Evolutionary conservation across 148 eudicot species (phyloP).

Genomic region (Chenopodium berlandieri): DNA sequence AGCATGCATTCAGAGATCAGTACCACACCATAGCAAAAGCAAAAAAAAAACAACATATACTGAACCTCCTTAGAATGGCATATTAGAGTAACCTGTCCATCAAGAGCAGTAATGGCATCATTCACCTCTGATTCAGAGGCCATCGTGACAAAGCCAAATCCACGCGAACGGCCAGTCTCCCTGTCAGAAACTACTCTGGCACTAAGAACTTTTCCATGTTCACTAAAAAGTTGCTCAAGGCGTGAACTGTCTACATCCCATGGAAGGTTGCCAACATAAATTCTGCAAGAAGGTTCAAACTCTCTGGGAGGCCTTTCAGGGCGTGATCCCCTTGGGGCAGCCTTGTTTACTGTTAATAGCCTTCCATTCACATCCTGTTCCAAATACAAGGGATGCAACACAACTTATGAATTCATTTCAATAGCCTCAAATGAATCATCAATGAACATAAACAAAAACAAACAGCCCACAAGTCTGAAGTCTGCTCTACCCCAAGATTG

Average conservation of each 20-base stretch:
- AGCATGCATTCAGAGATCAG: background rate
- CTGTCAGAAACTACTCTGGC: constrained; percentile 75
- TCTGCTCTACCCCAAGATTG: background rate
- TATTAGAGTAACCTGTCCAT: constrained; percentile 58
- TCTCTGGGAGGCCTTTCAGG: constrained; percentile 62
- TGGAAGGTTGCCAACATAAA: constrained; percentile 89
- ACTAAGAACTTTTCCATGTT: constrained; percentile 60
- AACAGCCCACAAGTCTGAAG: background rate
- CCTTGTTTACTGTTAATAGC: constrained; percentile 78
- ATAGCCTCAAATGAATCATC: background rate
- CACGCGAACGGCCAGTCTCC: constrained; percentile 79
- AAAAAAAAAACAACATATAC: background rate
- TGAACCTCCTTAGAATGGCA: background rate
- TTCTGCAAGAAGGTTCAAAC: constrained; percentile 49
- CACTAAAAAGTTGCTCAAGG: constrained; percentile 71
- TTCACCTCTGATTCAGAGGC: constrained; percentile 65
- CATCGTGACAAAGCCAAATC: constrained; percentile 89
- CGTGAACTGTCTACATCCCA: constrained; percentile 73
- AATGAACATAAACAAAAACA: background rate
- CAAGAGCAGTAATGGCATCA: constrained; percentile 74
- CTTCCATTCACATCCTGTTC: constrained; percentile 73
- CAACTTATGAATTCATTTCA: background rate
- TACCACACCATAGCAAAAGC: background rate
- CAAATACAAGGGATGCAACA: background rate
- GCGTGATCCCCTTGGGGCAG: constrained; percentile 83